A percentile compares a stretch with the other conserved stretches of the same genome.
phyloP scores from a whole-genome alignment of 306 rosid genomes.

The Dalbergia cochinchinensis region DNA sequence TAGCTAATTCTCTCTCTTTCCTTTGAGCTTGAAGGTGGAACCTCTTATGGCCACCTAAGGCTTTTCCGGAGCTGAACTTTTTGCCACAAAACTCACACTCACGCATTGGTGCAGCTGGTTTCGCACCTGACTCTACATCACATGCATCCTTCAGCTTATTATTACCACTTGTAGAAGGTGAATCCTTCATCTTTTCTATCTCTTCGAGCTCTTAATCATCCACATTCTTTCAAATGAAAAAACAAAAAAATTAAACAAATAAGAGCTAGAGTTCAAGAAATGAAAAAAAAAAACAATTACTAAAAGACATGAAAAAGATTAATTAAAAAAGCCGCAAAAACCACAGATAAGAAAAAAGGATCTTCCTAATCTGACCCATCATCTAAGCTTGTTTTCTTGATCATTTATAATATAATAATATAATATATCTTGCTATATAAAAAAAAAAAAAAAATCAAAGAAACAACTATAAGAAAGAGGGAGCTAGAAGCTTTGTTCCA shows the following conservation, averaged over 20 bases:
- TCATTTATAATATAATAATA: no score
- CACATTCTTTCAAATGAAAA: background rate
- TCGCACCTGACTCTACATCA: background rate
- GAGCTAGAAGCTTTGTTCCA: no score
- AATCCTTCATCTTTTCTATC: background rate
- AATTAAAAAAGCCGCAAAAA: no score
- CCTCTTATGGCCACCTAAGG: conserved; percentile 51
- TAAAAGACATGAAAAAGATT: no score
- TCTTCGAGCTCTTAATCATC: background rate
- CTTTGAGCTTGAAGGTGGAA: conserved; percentile 24
- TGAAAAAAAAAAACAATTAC: no score
- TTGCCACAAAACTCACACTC: conserved; percentile 47
- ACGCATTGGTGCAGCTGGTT: background rate
- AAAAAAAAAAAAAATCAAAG: no score
- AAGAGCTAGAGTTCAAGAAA: no score
- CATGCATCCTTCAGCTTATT: background rate
- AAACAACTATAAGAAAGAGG: no score
- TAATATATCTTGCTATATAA: no score
- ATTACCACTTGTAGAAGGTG: background rate
- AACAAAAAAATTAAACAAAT: background rate
- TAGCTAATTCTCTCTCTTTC: background rate
- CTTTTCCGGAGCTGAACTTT: conserved; percentile 39
- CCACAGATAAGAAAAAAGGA: no score
- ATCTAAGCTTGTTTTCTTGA: no score
- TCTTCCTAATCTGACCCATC: no score